Percentiles rank a stretch among this genome's conserved stretches.
phyloP scores from a whole-genome alignment of 2,329 filamentous ascomycete genomes.

The Drechslera avenae region DNA sequence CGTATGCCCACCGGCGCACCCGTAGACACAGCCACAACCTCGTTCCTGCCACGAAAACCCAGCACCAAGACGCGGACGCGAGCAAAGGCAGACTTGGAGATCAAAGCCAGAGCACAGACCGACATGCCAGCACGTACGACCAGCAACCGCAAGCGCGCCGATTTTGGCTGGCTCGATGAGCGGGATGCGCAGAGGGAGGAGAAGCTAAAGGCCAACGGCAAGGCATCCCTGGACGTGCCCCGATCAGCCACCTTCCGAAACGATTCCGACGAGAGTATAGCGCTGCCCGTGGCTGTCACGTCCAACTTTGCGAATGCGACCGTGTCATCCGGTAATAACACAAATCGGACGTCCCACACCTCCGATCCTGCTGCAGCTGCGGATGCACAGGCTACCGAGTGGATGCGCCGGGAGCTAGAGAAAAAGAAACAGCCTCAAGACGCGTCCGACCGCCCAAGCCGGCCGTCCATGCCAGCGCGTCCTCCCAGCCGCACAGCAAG shows the following conservation, averaged over 20 bases:
- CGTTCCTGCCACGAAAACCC: constrained; percentile 31
- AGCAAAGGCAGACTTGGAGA: constrained; percentile 32
- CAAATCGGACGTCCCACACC: constrained; percentile 44
- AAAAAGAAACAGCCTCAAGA: constrained; percentile 46
- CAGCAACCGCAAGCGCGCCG: constrained; percentile 40
- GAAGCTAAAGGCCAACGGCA: constrained; percentile 28
- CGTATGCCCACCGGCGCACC: constrained; percentile 39
- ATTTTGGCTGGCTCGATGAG: constrained; percentile 29
- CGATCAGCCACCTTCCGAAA: constrained; percentile 22
- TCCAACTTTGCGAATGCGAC: constrained; percentile 49
- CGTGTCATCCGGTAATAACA: constrained; percentile 35
- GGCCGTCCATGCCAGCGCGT: constrained; percentile 30
- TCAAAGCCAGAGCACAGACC: constrained; percentile 13
- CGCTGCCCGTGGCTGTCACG: constrained; percentile 50
- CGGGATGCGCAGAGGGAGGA: constrained; percentile 30
- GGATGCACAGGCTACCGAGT: constrained; percentile 49
- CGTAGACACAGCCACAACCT: constrained; percentile 30
- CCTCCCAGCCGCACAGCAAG: constrained; percentile 46
- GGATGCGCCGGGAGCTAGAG: constrained; percentile 53
- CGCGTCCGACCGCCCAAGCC: constrained; percentile 26
- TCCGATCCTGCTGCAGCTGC: constrained; percentile 43
- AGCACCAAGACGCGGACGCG: constrained; percentile 30
- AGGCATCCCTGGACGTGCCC: constrained; percentile 28
- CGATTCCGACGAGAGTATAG: constrained; percentile 45
- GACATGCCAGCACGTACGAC: constrained; percentile 39